Conservation (phyloP, 1,284 basidiomycete species). For the Filobasidium uniguttulatum region DNA sequence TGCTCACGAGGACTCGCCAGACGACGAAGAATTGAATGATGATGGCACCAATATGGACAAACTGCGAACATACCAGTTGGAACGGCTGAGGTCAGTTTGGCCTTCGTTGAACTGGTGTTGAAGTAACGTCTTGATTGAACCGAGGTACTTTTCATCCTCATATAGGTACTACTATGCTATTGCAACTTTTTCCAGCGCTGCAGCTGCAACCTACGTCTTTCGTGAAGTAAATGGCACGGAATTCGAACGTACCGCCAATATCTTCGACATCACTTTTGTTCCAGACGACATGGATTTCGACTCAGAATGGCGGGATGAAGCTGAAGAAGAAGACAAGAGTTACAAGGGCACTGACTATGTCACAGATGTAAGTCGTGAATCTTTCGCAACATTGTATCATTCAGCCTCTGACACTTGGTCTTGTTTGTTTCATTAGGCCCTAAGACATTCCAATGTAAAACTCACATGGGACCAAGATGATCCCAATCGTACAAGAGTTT, state of each 20-base stretch:
- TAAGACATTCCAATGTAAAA: conserved; percentile 96
- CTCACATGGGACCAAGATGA: conserved; percentile 99
- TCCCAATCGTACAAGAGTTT: conserved; percentile 67
- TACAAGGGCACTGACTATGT: conserved; percentile 83
- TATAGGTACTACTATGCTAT: conserved; percentile 91
- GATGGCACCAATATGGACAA: conserved; percentile 71
- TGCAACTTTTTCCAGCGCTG: conserved; percentile 69
- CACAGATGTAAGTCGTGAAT: conserved; percentile 59
- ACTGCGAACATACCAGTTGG: conserved; percentile 81
- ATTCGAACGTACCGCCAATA: conserved; percentile 90
- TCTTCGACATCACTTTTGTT: conserved; percentile 88
- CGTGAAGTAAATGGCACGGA: conserved; percentile 87
- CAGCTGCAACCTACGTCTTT: conserved; percentile 68
- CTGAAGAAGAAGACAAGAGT: conserved; percentile 50
- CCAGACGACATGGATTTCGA: conserved; percentile 87
- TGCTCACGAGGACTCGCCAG: conserved; percentile 14
- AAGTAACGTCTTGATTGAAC: too few relatives aligned
- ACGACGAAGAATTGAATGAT: conserved; percentile 30
- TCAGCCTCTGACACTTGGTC: not conserved
- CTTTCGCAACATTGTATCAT: not conserved
- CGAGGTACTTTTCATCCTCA: not conserved
- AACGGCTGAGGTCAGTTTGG: conserved; percentile 63
- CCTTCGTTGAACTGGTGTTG: conserved; percentile 1
- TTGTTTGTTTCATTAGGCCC: conserved; percentile 46
- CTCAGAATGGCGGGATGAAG: conserved; percentile 67